Evolutionary conservation across 2,329 filamentous ascomycete species (phyloP), one percentile per base, ranked within the genome.

Genomic region (Trichoderma sp.): DNA sequence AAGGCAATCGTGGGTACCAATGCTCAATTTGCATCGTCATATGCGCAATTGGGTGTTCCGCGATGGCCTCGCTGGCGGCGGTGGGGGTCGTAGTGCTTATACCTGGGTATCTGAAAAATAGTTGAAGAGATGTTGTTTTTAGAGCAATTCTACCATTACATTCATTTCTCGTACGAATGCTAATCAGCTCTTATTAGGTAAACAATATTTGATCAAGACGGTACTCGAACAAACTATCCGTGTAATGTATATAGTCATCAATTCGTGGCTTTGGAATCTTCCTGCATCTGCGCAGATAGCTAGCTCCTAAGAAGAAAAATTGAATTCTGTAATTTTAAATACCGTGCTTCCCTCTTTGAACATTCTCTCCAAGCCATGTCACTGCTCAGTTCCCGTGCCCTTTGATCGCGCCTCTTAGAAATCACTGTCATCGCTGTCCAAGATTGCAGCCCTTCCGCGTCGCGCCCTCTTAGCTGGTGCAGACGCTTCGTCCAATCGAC

Each of bases 101-200:
- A 82, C 74, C 71, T 76, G 79, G 81, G 81, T 82, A 82, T 82
- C 81, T 82, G 81, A 82, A 73, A 74, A 71, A 76, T 79, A 75
- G 76, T 76, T 68, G 66, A 71, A 34, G 43, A 43, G 4, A 26
- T 59, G 26, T 14, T 21, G 70, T 55, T 52, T 70, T 34, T 37
- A 24, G 28, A n/a, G 24, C 37, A 37, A 21, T 39, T 32, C 56
- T 30, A 13, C 21, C 5, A 28, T 51, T 21, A 24, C 34, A 34
- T 7, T 43, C 21, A 5, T 49, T 49, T 56, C 68, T 28, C 24
- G 49, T 14, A 51, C 21, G 21, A 28, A 30, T 61, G 71, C 71
- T 72, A 65, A 72, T 46, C 60, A 52, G 26, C 39, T 39, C 30
- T 16, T 26, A 0, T n/a, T 43, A 68, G 65, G 30, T 52, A 21